Evolutionary conservation across 345 rosid species (phyloP).

Genomic region (Barbarea vulgaris): DNA sequence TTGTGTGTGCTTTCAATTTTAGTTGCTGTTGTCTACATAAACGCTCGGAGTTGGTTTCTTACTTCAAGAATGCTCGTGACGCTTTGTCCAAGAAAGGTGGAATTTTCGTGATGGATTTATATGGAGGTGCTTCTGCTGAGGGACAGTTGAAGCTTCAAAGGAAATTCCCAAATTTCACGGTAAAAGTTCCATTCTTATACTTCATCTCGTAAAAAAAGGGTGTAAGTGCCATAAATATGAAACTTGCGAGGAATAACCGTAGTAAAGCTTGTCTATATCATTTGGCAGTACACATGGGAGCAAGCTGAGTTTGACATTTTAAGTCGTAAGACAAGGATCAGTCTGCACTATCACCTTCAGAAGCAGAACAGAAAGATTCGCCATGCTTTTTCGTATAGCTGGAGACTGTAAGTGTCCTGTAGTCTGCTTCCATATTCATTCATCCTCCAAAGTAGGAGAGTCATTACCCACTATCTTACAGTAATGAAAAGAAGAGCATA

Average conservation of each 20-base stretch:
- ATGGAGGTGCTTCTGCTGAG: slow-evolving; percentile 93
- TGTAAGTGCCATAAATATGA: background rate
- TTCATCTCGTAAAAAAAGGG: background rate
- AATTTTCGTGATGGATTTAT: slow-evolving; percentile 85
- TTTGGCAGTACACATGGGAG: slow-evolving; percentile 79
- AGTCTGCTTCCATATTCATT: slow-evolving; percentile 4
- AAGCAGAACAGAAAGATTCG: slow-evolving; percentile 80
- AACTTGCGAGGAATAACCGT: background rate
- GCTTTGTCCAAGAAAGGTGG: slow-evolving; percentile 77
- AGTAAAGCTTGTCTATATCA: background rate
- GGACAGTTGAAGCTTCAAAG: slow-evolving; percentile 72
- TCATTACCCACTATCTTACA: background rate
- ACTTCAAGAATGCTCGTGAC: slow-evolving; percentile 68
- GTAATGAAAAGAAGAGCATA: slow-evolving; percentile 6
- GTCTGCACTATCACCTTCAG: slow-evolving; percentile 79
- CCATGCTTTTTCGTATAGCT: slow-evolving; percentile 83
- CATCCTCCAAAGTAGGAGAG: background rate
- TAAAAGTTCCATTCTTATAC: slow-evolving; percentile 26
- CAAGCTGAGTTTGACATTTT: slow-evolving; percentile 85
- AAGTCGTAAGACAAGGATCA: slow-evolving; percentile 76
- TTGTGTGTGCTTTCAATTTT: slow-evolving; percentile 88
- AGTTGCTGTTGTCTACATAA: slow-evolving; percentile 93
- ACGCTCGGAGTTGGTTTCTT: slow-evolving; percentile 67
- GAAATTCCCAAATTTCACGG: slow-evolving; percentile 77
- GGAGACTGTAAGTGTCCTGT: slow-evolving; percentile 75